A percentile compares a stretch with the other conserved stretches of the same genome.
Evolutionary conservation across 352 stramenopile species (phyloP).

Genomic region (Globisporangium megalacanthum): DNA sequence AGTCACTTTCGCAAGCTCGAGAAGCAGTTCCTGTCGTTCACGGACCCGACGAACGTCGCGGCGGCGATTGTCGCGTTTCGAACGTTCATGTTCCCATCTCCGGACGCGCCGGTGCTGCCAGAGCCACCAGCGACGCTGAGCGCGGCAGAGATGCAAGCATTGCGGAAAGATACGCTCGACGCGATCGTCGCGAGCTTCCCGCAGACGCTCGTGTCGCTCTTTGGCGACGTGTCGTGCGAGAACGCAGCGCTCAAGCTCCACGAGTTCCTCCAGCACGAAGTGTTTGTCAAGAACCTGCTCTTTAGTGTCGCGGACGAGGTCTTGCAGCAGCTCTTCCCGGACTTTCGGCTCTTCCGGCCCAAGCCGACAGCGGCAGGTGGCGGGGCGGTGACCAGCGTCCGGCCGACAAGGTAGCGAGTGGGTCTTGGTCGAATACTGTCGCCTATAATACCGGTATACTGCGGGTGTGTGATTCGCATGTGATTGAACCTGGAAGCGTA

Average conservation of each 20-base stretch:
- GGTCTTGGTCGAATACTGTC: neutral
- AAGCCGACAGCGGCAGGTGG: slow-evolving; percentile 16
- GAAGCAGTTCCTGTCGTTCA: slow-evolving; percentile 75
- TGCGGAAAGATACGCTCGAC: slow-evolving; percentile 62
- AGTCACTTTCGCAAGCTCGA: slow-evolving; percentile 83
- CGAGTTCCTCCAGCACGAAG: slow-evolving; percentile 83
- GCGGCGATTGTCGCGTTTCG: slow-evolving; percentile 45
- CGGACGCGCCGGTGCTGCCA: slow-evolving; percentile 10
- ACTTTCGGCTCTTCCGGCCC: slow-evolving; percentile 45
- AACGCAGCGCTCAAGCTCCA: slow-evolving; percentile 80
- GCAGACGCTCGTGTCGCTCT: slow-evolving; percentile 65
- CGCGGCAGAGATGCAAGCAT: slow-evolving; percentile 36
- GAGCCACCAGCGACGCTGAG: slow-evolving; percentile 11
- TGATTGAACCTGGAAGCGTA: no score
- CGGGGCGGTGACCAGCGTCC: neutral
- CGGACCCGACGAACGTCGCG: slow-evolving; percentile 61
- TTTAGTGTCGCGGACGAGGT: slow-evolving; percentile 78
- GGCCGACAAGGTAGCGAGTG: neutral
- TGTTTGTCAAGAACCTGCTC: slow-evolving; percentile 84
- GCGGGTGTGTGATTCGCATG: no score
- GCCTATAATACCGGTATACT: no score
- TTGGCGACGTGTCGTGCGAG: slow-evolving; percentile 67
- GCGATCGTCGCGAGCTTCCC: slow-evolving; percentile 69
- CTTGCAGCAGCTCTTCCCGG: slow-evolving; percentile 69
- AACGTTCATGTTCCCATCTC: slow-evolving; percentile 55